phyloP scores from a whole-genome alignment of 805 yeast species.

The Ogataea dorogensis region DNA sequence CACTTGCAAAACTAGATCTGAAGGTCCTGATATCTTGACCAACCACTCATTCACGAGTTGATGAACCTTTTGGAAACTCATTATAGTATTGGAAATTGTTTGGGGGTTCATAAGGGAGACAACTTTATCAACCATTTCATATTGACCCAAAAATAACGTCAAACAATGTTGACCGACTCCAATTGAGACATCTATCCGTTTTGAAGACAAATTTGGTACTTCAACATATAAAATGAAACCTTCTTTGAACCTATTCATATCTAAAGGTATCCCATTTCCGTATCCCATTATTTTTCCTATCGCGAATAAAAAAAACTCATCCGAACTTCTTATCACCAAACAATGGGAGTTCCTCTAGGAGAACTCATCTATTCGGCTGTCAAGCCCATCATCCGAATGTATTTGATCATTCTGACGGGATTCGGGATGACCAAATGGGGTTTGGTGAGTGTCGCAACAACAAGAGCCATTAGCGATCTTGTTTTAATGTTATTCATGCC shows the following conservation, averaged over 20 bases:
- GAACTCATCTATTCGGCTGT: constrained; percentile 48
- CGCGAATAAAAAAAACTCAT: constrained; percentile 2
- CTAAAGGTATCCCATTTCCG: too few relatives aligned
- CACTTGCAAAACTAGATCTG: neutral
- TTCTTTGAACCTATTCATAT: too few relatives aligned
- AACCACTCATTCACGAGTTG: constrained; percentile 3
- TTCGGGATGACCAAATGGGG: constrained; percentile 56
- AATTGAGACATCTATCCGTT: too few relatives aligned
- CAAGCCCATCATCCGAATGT: constrained; percentile 74
- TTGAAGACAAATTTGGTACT: too few relatives aligned
- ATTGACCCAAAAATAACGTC: constrained; percentile 1
- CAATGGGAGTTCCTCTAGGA: constrained; percentile 25
- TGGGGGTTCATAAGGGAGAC: constrained; percentile 1
- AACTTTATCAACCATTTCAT: neutral
- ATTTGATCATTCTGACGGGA: constrained; percentile 69
- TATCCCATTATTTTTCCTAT: too few relatives aligned
- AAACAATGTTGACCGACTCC: too few relatives aligned
- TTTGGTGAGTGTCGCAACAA: constrained; percentile 59
- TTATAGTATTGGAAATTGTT: neutral
- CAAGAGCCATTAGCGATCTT: constrained; percentile 60
- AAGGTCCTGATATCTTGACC: constrained; percentile 2
- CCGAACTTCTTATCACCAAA: constrained; percentile 1
- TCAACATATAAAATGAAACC: too few relatives aligned
- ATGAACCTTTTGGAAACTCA: constrained; percentile 1
- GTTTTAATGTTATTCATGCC: constrained; percentile 65